Evolutionary conservation across 2,329 filamentous ascomycete species (phyloP).

Genomic region (Emmonsiellopsis sp.): DNA sequence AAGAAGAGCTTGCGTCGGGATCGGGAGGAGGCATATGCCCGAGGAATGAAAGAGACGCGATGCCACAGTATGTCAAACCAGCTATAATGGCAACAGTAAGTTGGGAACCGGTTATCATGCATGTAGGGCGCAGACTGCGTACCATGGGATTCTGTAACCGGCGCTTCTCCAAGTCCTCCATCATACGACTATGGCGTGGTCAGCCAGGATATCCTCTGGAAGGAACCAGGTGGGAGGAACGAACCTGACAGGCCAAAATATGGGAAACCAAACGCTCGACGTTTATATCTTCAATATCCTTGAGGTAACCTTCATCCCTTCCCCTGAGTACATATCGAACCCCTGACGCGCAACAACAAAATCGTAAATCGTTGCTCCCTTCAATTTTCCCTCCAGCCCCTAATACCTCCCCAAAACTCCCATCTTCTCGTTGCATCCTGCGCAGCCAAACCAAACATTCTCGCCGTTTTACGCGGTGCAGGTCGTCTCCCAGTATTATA

Average conservation of each 20-base stretch:
- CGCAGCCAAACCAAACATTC: slow-evolving; percentile 66
- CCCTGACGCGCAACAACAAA: slow-evolving; percentile 75
- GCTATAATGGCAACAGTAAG: slow-evolving; percentile 39
- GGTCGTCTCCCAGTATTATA: slow-evolving; percentile 54
- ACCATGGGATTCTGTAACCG: slow-evolving; percentile 77
- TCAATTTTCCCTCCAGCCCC: slow-evolving; percentile 52
- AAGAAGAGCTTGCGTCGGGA: slow-evolving; percentile 21
- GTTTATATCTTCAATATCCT: slow-evolving; percentile 62
- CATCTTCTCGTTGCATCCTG: slow-evolving; percentile 68
- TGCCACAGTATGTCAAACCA: slow-evolving; percentile 83
- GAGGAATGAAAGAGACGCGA: slow-evolving; percentile 70
- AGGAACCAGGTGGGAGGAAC: slow-evolving; percentile 6
- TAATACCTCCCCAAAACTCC: slow-evolving; percentile 82
- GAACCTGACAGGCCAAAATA: slow-evolving; percentile 56
- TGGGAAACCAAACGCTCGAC: slow-evolving; percentile 60
- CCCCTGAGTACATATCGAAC: slow-evolving; percentile 76
- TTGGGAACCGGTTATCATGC: neutral
- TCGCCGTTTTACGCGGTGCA: slow-evolving; percentile 57
- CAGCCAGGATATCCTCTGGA: neutral
- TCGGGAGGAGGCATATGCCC: slow-evolving; percentile 44
- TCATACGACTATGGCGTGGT: slow-evolving; percentile 56
- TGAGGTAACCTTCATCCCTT: slow-evolving; percentile 43
- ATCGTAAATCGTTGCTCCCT: slow-evolving; percentile 76
- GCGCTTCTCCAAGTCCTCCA: slow-evolving; percentile 70
- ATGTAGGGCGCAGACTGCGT: slow-evolving; percentile 21